Conservation (phyloP, 179 eudicot species). For the Beta corolliflora region DNA sequence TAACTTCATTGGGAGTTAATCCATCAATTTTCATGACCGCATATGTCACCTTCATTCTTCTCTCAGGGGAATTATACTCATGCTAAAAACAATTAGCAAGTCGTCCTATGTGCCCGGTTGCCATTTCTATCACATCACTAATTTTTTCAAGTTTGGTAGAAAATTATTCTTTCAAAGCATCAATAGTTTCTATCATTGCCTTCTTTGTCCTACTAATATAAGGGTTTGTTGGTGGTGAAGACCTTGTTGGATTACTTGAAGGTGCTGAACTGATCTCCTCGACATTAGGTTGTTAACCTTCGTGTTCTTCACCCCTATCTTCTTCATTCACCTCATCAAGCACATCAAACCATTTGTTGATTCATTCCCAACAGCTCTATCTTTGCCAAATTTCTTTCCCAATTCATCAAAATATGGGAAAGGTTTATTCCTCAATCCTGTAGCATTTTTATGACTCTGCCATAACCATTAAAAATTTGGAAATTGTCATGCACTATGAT, state of each 20-base stretch:
- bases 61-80: neutral
- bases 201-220: conserved; percentile 1
- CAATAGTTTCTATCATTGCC: conserved; percentile 5
- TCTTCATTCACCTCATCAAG: conserved; percentile 1
- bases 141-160: conserved; percentile 10
- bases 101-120: neutral
- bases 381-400: neutral
- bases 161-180: conserved; percentile 7
- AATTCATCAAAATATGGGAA: conserved; percentile 3
- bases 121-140: neutral
- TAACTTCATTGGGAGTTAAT: neutral
- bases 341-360: neutral
- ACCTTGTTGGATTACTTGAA: neutral
- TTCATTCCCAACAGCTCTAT: conserved; percentile 8
- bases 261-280: neutral
- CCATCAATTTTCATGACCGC: conserved; percentile 22
- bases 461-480: too few species aligned
- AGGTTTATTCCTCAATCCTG: too few species aligned
- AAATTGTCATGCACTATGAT: too few species aligned
- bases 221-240: neutral
- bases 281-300: neutral
- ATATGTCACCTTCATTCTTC: conserved; percentile 16
- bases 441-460: too few species aligned
- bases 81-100: conserved; percentile 25
- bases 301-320: neutral